Conservation (phyloP, 306 rosid species). For the Arachis stenosperma region DNA sequence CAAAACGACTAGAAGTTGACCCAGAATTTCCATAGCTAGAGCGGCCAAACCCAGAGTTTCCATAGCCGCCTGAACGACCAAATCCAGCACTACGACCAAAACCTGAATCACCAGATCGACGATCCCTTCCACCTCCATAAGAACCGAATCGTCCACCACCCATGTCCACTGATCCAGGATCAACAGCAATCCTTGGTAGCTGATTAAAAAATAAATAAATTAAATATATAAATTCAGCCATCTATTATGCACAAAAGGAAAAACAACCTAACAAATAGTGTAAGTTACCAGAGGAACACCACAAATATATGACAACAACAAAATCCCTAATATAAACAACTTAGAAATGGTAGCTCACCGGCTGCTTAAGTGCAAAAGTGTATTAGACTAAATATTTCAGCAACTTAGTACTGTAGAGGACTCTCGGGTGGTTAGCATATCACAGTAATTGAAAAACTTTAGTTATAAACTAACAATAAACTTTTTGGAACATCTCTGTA, state of each 20-base stretch:
- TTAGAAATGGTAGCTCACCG: conserved; percentile 11
- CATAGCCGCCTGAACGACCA: conserved; percentile 53
- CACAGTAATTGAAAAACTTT: not conserved
- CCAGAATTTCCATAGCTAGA: conserved; percentile 54
- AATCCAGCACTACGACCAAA: conserved; percentile 58
- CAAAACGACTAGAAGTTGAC: conserved; percentile 51
- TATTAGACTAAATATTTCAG: not conserved
- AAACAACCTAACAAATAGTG: not conserved
- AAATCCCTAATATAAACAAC: not conserved
- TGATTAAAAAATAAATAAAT: conserved; percentile 50
- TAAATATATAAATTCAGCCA: conserved; percentile 28
- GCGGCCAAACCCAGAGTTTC: conserved; percentile 50
- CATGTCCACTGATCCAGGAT: conserved; percentile 51
- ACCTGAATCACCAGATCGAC: conserved; percentile 47
- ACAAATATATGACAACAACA: not conserved
- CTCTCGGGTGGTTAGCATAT: not conserved
- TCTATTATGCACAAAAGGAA: conserved; percentile 12
- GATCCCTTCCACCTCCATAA: conserved; percentile 50
- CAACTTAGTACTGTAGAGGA: conserved; percentile 4
- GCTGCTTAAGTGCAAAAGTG: not conserved
- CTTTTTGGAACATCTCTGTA: not conserved
- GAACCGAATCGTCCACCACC: conserved; percentile 60
- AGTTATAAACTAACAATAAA: not conserved
- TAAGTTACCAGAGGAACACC: conserved; percentile 8
- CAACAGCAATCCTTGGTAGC: conserved; percentile 77